Evolutionary conservation across 345 rosid genomes (phyloP).

Genomic region (Populus tremula): DNA sequence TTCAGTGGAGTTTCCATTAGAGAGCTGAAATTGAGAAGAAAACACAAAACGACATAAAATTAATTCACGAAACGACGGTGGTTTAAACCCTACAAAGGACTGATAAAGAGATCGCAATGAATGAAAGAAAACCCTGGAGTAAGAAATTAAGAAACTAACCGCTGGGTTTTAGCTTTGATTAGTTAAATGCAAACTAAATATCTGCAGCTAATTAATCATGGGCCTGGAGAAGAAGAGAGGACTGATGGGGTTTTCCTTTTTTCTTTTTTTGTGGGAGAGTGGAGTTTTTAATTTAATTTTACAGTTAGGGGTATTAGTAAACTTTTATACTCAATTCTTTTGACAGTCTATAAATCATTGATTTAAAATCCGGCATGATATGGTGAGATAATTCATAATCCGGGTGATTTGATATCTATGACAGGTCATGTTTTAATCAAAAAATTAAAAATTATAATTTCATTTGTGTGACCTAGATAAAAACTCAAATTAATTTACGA

Average conservation of each 20-base stretch:
- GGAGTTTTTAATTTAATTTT: too few relatives aligned
- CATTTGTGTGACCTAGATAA: too few relatives aligned
- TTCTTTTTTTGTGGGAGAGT: too few relatives aligned
- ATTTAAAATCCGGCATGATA: too few relatives aligned
- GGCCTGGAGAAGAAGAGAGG: not conserved
- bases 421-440: too few relatives aligned
- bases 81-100: not conserved
- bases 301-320: too few relatives aligned
- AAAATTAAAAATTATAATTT: too few relatives aligned
- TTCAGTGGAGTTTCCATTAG: constrained; percentile 16
- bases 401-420: too few relatives aligned
- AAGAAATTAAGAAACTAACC: not conserved
- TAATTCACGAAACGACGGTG: not conserved
- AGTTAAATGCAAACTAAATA: not conserved
- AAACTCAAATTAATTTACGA: too few relatives aligned
- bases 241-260: not conserved
- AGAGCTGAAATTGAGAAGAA: not conserved
- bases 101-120: not conserved
- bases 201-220: not conserved
- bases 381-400: too few relatives aligned
- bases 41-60: not conserved
- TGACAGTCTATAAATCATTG: too few relatives aligned
- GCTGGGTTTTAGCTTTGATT: not conserved
- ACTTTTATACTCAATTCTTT: too few relatives aligned
- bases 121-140: not conserved